Percentiles rank a stretch among this genome's conserved stretches.
These are phyloP conservation scores for Boletus speciosus DNA, from an alignment of 768 basidiomycete genomes.

Conservation along the genomic window DNA sequence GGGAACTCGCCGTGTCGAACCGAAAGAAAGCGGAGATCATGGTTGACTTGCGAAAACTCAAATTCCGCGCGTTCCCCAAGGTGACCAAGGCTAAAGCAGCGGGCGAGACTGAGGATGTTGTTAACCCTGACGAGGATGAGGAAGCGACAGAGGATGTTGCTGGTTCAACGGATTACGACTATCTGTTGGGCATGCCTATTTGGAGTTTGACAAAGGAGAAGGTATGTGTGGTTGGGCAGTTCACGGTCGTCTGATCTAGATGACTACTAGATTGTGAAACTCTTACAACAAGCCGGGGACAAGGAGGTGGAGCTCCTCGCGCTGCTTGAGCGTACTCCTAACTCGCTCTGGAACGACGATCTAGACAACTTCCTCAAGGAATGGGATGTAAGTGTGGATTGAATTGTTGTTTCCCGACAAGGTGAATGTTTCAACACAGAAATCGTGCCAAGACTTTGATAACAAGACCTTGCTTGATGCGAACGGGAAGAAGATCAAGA, in stretches of 20 bases:
- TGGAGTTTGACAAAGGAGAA: conserved; percentile 93
- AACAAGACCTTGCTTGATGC: conserved; percentile 44
- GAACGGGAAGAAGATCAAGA: conserved; percentile 52
- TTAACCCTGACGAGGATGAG: conserved; percentile 48
- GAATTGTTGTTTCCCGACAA: neutral
- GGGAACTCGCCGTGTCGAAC: conserved; percentile 75
- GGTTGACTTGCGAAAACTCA: conserved; percentile 70
- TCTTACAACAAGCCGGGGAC: conserved; percentile 71
- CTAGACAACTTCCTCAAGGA: conserved; percentile 77
- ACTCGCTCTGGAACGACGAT: conserved; percentile 86
- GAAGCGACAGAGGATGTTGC: conserved; percentile 42
- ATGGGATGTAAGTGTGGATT: conserved; percentile 69
- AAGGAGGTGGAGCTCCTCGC: conserved; percentile 80
- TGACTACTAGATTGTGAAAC: conserved; percentile 68
- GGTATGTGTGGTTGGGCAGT: conserved; percentile 37
- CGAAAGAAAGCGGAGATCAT: conserved; percentile 89
- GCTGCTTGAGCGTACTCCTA: conserved; percentile 75
- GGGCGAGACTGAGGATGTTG: conserved; percentile 60
- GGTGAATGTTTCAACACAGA: conserved; percentile 27
- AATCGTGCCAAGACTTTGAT: conserved; percentile 41
- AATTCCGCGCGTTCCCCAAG: conserved; percentile 94
- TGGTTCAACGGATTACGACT: conserved; percentile 75
- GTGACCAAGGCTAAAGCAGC: conserved; percentile 60
- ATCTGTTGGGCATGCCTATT: conserved; percentile 92
- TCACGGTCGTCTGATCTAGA: conserved; percentile 4